These are phyloP conservation scores for Kwoniella shivajii DNA, from an alignment of 1,284 basidiomycete genomes.

Conservation along the genomic window DNA sequence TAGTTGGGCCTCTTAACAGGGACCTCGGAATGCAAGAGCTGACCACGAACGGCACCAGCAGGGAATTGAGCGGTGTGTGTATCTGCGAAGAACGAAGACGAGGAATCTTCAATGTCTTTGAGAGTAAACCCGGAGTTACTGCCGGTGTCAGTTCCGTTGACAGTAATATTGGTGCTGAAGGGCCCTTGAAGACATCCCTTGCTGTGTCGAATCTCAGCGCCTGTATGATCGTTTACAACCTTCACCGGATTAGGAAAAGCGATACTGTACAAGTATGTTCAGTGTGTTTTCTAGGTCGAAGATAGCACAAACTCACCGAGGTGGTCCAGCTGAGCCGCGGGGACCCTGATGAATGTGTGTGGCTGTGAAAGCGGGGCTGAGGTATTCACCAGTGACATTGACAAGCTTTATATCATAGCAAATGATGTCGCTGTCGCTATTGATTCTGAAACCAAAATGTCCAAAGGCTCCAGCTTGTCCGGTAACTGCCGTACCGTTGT, in stretches of 20 bases:
- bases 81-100: conserved; percentile 49
- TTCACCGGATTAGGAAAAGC: conserved; percentile 46
- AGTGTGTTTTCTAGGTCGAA: background rate
- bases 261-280: conserved; percentile 12
- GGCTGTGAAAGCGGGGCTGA: conserved; percentile 46
- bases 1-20: background rate
- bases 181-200: conserved; percentile 49
- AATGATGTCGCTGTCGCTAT: conserved; percentile 46
- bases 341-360: conserved; percentile 52
- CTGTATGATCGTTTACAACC: background rate
- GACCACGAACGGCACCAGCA: conserved; percentile 52
- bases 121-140: conserved; percentile 33
- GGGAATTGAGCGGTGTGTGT: conserved; percentile 43
- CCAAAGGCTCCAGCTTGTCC: conserved; percentile 17
- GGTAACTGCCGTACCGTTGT: background rate
- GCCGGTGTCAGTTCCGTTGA: conserved; percentile 44
- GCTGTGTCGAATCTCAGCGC: conserved; percentile 7
- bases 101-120: conserved; percentile 44
- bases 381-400: conserved; percentile 45
- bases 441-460: conserved; percentile 47
- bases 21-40: conserved; percentile 23
- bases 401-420: conserved; percentile 39
- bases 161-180: conserved; percentile 49
- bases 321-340: conserved; percentile 46
- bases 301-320: conserved; percentile 27